Conservation (phyloP, 495 filamentous ascomycete species). For the Tuber magnatum region DNA sequence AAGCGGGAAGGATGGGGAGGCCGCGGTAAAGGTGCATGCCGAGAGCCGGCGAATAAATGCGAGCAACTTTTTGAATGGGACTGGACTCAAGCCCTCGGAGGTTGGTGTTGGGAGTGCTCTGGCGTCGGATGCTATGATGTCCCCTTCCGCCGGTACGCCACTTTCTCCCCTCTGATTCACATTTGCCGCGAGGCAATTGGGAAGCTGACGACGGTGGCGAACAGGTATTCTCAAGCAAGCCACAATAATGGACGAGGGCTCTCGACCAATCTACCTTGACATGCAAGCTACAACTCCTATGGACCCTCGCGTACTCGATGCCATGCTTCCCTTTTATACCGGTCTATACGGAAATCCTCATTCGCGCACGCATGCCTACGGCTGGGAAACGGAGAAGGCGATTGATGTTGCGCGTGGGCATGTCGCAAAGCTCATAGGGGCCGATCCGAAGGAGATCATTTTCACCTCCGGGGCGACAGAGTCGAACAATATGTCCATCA, state of each 20-base stretch:
- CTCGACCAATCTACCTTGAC: slow-evolving; percentile 91
- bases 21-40: slow-evolving; percentile 25
- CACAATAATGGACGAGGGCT: slow-evolving; percentile 86
- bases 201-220: not conserved
- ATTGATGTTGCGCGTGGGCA: slow-evolving; percentile 78
- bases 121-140: slow-evolving; percentile 34
- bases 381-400: slow-evolving; percentile 95
- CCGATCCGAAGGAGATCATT: slow-evolving; percentile 94
- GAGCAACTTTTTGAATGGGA: slow-evolving; percentile 30
- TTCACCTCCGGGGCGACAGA: slow-evolving; percentile 97
- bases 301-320: slow-evolving; percentile 88
- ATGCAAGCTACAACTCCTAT: slow-evolving; percentile 98
- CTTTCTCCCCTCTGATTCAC: not conserved
- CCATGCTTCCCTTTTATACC: slow-evolving; percentile 91
- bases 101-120: slow-evolving; percentile 20
- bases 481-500: slow-evolving; percentile 99
- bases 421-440: slow-evolving; percentile 80
- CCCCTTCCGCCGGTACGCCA: slow-evolving; percentile 35
- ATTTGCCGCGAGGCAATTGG: slow-evolving; percentile 2
- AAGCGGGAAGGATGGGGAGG: slow-evolving; percentile 25
- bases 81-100: slow-evolving; percentile 25
- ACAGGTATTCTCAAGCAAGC: slow-evolving; percentile 80
- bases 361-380: slow-evolving; percentile 94
- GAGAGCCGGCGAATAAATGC: slow-evolving; percentile 34
- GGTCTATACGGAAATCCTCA: slow-evolving; percentile 96